A percentile compares a stretch with the other conserved stretches of the same genome.
Evolutionary conservation across 306 rosid genomes (phyloP).

Genomic region (Gastrolobium villosum): DNA sequence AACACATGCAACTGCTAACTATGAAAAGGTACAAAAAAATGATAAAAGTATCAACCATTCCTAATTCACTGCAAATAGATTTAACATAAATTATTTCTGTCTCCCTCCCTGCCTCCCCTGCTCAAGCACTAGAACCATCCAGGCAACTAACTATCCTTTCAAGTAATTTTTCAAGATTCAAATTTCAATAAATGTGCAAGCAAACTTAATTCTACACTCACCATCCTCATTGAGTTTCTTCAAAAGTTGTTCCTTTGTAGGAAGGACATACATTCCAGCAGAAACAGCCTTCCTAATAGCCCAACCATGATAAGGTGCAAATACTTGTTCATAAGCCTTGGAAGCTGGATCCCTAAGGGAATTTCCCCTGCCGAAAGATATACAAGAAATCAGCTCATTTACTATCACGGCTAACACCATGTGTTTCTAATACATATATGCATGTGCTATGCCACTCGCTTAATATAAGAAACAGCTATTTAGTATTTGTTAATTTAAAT

Average conservation of each 20-base stretch:
- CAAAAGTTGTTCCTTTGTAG: conserved; percentile 75
- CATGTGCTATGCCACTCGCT: not conserved
- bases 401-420: not conserved
- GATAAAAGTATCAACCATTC: not conserved
- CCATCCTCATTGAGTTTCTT: conserved; percentile 89
- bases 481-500: conserved; percentile 10
- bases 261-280: conserved; percentile 93
- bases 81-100: conserved; percentile 3
- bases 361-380: conserved; percentile 69
- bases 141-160: not conserved
- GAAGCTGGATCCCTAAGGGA: conserved; percentile 90
- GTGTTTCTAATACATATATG: conserved; percentile 7
- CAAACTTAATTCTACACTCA: conserved; percentile 52
- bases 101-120: not conserved
- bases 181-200: conserved; percentile 32
- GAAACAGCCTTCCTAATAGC: conserved; percentile 89
- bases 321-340: conserved; percentile 81
- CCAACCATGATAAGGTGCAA: conserved; percentile 95
- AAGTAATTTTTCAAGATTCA: conserved; percentile 30
- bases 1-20: conserved; percentile 27
- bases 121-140: conserved; percentile 7
- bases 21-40: not conserved
- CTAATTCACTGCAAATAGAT: conserved; percentile 7
- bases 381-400: conserved; percentile 42
- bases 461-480: conserved; percentile 5